Evolutionary conservation across 176 grass and related monocot species (phyloP).

Genomic region (Carex parvula): DNA sequence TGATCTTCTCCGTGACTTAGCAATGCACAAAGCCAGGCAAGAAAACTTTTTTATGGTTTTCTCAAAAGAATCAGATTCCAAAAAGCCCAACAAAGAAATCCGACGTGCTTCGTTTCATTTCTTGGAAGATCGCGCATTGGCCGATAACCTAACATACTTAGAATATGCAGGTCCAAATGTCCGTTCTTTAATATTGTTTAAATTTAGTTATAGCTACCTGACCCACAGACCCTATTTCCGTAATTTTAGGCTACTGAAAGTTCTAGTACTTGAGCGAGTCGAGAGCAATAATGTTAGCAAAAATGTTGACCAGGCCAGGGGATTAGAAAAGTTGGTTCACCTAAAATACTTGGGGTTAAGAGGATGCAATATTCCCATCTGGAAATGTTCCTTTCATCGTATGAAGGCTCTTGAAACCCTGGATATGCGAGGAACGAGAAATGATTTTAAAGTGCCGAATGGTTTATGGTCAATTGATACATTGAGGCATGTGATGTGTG

Average conservation of each 20-base stretch:
- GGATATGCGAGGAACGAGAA: not conserved
- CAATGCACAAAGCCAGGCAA: not conserved
- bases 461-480: not conserved
- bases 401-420: not conserved
- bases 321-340: not conserved
- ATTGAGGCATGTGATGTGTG: not conserved
- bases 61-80: not conserved
- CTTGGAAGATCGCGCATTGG: not conserved
- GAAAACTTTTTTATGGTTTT: not conserved
- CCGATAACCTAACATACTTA: too few relatives aligned
- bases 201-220: too few relatives aligned
- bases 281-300: too few relatives aligned
- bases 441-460: not conserved
- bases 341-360: not conserved
- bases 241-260: not conserved
- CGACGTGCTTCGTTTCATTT: not conserved
- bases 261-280: not conserved
- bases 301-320: not conserved
- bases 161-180: not conserved
- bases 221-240: not conserved
- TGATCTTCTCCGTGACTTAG: not conserved
- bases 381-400: not conserved
- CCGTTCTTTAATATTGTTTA: not conserved
- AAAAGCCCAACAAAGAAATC: not conserved
- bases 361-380: not conserved